Evolutionary conservation across 352 stramenopile genomes (phyloP).

Genomic region (Pythium scleroteichum): DNA sequence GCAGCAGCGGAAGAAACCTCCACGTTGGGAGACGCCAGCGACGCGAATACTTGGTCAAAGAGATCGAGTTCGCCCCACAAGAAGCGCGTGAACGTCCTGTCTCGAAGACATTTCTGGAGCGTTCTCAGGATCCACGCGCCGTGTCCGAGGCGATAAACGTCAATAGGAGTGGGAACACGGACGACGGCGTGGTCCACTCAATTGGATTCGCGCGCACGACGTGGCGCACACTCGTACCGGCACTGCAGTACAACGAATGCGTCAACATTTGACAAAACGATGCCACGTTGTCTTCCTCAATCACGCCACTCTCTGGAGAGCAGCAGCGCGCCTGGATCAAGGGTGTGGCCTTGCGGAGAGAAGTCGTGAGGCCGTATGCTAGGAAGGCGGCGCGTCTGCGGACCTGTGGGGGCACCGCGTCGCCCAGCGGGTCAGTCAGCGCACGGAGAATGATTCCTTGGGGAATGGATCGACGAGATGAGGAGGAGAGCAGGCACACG

Average conservation of each 20-base stretch:
- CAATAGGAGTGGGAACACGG: constrained; percentile 10
- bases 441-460: neutral
- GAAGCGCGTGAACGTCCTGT: neutral
- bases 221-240: neutral
- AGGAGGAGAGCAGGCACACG: constrained; percentile 5
- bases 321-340: constrained; percentile 4
- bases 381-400: constrained; percentile 3
- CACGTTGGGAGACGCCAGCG: constrained; percentile 14
- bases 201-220: neutral
- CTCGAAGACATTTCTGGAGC: constrained; percentile 17
- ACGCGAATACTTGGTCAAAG: constrained; percentile 20
- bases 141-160: constrained; percentile 10
- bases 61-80: constrained; percentile 17
- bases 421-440: constrained; percentile 8
- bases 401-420: neutral
- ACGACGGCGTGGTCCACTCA: constrained; percentile 8
- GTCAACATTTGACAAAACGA: constrained; percentile 8
- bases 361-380: neutral
- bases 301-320: neutral
- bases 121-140: constrained; percentile 9
- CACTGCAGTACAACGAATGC: neutral
- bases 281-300: no score
- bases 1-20: constrained; percentile 13
- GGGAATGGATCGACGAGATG: neutral
- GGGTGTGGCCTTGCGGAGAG: neutral